A percentile compares a stretch with the other conserved stretches of the same genome.
Conservation (phyloP, 441 rosid genomes). For the Adansonia grandidieri region DNA sequence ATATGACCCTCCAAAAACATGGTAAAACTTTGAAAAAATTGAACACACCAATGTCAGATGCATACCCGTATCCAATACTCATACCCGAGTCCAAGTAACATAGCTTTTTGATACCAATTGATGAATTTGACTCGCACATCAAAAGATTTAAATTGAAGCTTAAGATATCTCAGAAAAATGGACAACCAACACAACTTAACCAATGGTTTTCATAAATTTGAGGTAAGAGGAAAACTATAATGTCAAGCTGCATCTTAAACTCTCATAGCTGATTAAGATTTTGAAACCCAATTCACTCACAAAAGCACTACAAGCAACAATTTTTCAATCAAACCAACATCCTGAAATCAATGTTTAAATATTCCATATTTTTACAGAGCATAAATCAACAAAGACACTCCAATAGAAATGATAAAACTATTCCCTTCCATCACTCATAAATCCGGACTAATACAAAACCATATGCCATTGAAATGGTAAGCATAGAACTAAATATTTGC, state of each 20-base stretch:
- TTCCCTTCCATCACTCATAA: not conserved
- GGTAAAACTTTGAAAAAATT: too few relatives aligned
- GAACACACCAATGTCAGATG: too few relatives aligned
- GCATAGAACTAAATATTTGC: not conserved
- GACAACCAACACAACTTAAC: too few relatives aligned
- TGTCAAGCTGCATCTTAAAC: not conserved
- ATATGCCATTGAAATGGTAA: not conserved
- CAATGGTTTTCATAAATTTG: not conserved
- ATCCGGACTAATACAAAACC: not conserved
- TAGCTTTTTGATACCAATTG: too few relatives aligned
- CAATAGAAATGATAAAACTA: not conserved
- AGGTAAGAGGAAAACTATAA: not conserved
- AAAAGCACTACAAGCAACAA: not conserved
- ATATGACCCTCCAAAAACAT: not conserved
- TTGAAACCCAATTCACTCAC: not conserved
- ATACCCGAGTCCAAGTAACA: too few relatives aligned
- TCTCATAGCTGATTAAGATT: not conserved
- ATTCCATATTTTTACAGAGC: not conserved
- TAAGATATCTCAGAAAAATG: not conserved
- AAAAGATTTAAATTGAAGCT: not conserved
- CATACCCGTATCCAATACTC: too few relatives aligned
- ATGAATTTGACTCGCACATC: not conserved
- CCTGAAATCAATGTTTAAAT: not conserved
- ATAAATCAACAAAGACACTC: not conserved
- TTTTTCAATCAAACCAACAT: not conserved